These are phyloP conservation scores for Botrytis cinerea DNA, from an alignment of 2,329 filamentous ascomycete species.

Conservation along the genomic window DNA sequence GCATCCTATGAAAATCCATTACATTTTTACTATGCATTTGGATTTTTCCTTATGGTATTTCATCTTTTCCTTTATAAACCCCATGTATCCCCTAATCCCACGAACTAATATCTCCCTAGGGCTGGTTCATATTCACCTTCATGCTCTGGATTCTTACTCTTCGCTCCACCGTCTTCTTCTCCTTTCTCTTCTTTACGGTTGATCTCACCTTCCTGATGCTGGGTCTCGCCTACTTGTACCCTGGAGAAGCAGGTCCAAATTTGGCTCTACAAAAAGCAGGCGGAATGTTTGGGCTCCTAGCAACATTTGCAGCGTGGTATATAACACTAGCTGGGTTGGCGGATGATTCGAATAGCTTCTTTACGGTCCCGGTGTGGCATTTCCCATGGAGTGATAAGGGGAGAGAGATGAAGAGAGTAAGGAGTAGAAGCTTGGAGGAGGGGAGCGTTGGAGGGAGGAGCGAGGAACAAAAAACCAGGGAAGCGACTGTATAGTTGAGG, in stretches of 20 bases:
- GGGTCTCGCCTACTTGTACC: neutral
- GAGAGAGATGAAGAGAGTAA: neutral
- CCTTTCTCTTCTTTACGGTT: neutral
- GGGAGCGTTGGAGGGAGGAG: neutral
- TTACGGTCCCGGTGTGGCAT: neutral
- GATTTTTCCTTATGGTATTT: neutral
- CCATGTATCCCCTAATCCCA: accelerated
- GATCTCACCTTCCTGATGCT: neutral
- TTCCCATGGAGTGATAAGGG: neutral
- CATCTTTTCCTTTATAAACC: neutral
- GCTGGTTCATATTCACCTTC: neutral
- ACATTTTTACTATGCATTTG: neutral
- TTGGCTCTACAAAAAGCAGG: neutral
- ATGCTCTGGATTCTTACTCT: neutral
- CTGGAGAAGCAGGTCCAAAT: neutral
- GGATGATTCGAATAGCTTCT: neutral
- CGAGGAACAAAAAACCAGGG: neutral
- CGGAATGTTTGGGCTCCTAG: neutral
- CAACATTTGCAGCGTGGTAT: neutral
- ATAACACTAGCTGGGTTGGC: neutral
- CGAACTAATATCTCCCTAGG: neutral
- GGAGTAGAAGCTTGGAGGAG: neutral
- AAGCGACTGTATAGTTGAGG: neutral
- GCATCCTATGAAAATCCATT: neutral
- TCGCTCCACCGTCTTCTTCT: neutral